phyloP scores from a whole-genome alignment of 2,329 filamentous ascomycete species.

The Colletotrichum acutatum region DNA sequence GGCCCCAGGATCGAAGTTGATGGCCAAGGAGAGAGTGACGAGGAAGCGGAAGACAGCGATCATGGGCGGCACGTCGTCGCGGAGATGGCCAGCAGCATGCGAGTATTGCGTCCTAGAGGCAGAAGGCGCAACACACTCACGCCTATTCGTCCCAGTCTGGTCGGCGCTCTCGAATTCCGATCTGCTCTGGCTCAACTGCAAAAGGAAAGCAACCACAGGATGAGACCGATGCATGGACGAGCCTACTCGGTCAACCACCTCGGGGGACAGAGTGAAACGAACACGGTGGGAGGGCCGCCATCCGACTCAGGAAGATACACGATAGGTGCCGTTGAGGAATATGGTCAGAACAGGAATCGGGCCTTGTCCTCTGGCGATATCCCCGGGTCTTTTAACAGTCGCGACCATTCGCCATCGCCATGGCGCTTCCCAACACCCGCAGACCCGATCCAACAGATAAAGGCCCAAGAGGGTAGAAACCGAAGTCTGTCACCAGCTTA shows the following conservation, averaged over 20 bases:
- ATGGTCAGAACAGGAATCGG: slow-evolving; percentile 47
- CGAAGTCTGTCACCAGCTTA: slow-evolving; percentile 46
- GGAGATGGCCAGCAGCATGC: slow-evolving; percentile 94
- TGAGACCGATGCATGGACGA: slow-evolving; percentile 74
- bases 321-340: slow-evolving; percentile 30
- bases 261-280: slow-evolving; percentile 30
- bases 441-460: slow-evolving; percentile 21
- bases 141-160: slow-evolving; percentile 90
- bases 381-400: slow-evolving; percentile 38
- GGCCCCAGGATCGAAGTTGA: slow-evolving; percentile 61
- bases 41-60: slow-evolving; percentile 62
- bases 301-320: slow-evolving; percentile 29
- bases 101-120: slow-evolving; percentile 76
- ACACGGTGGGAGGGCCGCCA: slow-evolving; percentile 20
- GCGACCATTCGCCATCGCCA: slow-evolving; percentile 30
- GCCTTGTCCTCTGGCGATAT: slow-evolving; percentile 60
- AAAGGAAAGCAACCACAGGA: slow-evolving; percentile 80
- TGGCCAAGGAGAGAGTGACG: slow-evolving; percentile 46
- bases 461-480: slow-evolving; percentile 37
- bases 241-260: slow-evolving; percentile 55
- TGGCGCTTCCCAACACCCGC: slow-evolving; percentile 23
- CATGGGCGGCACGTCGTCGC: slow-evolving; percentile 76
- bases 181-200: slow-evolving; percentile 90
- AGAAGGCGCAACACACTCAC: slow-evolving; percentile 79
- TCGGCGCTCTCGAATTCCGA: slow-evolving; percentile 93